Conservation (phyloP, 176 grass and related monocot species). For the Puccinellia tenuiflora region DNA sequence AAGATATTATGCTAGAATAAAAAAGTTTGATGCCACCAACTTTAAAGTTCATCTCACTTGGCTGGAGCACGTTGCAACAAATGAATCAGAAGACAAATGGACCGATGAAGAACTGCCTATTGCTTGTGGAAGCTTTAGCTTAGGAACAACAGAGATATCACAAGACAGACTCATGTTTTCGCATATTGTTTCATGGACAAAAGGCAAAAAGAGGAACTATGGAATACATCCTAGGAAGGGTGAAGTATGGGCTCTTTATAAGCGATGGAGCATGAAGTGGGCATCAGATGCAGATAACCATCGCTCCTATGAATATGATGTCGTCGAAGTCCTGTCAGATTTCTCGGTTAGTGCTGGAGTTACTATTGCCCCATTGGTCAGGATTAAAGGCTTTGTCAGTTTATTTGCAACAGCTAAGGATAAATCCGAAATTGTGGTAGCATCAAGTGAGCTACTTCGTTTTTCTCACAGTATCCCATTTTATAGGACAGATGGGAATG, state of each 20-base stretch:
- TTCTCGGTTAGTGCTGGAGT: conserved; percentile 41
- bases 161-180: conserved; percentile 77
- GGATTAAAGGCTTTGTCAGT: conserved; percentile 75
- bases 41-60: conserved; percentile 73
- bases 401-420: conserved; percentile 57
- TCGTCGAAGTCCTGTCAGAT: conserved; percentile 65
- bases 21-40: conserved; percentile 31
- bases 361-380: conserved; percentile 59
- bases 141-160: conserved; percentile 35
- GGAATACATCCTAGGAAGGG: conserved; percentile 64
- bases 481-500: conserved; percentile 60
- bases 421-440: conserved; percentile 36
- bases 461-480: conserved; percentile 78
- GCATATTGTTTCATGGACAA: conserved; percentile 57
- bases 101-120: conserved; percentile 61
- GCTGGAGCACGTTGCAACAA: conserved; percentile 40
- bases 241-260: conserved; percentile 90
- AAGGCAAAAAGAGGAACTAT: conserved; percentile 64
- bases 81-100: conserved; percentile 54
- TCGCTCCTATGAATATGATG: conserved; percentile 69
- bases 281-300: conserved; percentile 61
- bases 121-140: conserved; percentile 70
- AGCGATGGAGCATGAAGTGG: conserved; percentile 81
- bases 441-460: conserved; percentile 57
- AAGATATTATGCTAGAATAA: conserved; percentile 83